Base-by-base conservation (phyloP, 192 early-diverging fungal genomes). In the Coemansia brasiliensis region DNA sequence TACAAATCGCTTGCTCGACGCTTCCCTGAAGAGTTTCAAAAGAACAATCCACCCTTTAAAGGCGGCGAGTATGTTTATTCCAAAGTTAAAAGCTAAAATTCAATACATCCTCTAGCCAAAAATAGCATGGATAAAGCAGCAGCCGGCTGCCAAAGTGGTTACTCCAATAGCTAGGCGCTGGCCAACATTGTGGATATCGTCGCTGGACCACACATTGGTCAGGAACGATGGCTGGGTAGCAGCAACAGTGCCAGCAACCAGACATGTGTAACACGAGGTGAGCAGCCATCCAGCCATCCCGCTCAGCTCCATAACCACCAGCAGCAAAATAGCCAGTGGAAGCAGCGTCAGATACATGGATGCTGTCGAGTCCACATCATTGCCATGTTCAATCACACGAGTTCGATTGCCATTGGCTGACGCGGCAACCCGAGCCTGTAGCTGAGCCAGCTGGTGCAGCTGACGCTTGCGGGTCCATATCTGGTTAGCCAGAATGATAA, bases 271-370 rank as follows among this genome's bases (percentile, higher is more conserved):
- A 61, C 74, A 48, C 4, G 58, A 40, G 15, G 50, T 48, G 5
- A 78, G 58, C 39, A 78, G 35, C 74, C 74, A 71, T 18, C 53
- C 39, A 0, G 68, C 64, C 27, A 62, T 52, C 7, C 68, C 74
- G 22, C 69, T 67, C n/a, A 64, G 49, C 57, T 78, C 74, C 68
- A 78, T 67, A 22, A 71, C 55, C 0, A 66, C 62, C 17, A 78
- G 43, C 29, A 71, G 45, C 21, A 63, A 16, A 1, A 46, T 39
- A 10, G 69, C 45, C 57, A 71, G 53, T 8, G 74, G 67, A 5
- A 78, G 16, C 10, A 78, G 45, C 16, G 37, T 55, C 61, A 78
- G 50, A 21, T 59, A 43, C 39, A 58, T 49, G 54, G 57, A 60
- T 11, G 64, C 24, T 0, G 41, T 26, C 4, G 59, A 50, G 26